These are phyloP conservation scores for Naganishia sp. DNA, from an alignment of 1,284 basidiomycete genomes.

Conservation along the genomic window DNA sequence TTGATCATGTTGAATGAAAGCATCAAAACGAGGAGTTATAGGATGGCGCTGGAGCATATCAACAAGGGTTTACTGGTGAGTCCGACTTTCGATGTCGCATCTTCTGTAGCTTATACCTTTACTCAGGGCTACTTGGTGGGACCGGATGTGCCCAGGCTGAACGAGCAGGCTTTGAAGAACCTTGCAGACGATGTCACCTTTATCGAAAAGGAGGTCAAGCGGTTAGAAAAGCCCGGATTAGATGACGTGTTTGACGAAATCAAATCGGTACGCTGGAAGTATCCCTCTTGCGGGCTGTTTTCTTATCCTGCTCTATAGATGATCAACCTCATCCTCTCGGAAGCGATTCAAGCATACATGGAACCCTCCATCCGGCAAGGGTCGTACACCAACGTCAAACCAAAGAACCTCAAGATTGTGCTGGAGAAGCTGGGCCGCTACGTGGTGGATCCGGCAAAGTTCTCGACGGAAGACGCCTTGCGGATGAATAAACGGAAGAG, in stretches of 20 bases:
- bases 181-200: slow-evolving; percentile 80
- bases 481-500: slow-evolving; percentile 69
- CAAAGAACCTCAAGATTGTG: slow-evolving; percentile 71
- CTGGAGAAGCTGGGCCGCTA: slow-evolving; percentile 72
- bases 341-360: slow-evolving; percentile 76
- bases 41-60: slow-evolving; percentile 79
- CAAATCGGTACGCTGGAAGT: slow-evolving; percentile 63
- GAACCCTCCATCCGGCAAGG: slow-evolving; percentile 70
- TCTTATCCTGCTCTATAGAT: slow-evolving; percentile 59
- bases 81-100: slow-evolving; percentile 19
- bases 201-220: slow-evolving; percentile 75
- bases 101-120: neutral
- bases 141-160: slow-evolving; percentile 73
- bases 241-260: slow-evolving; percentile 77
- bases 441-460: slow-evolving; percentile 56
- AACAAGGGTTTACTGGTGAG: slow-evolving; percentile 77
- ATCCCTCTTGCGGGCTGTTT: slow-evolving; percentile 3
- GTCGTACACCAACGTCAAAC: slow-evolving; percentile 71
- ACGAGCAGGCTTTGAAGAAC: slow-evolving; percentile 83
- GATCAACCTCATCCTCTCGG: slow-evolving; percentile 70
- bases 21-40: slow-evolving; percentile 86
- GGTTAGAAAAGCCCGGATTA: slow-evolving; percentile 69
- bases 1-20: slow-evolving; percentile 70
- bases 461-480: slow-evolving; percentile 58
- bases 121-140: slow-evolving; percentile 74